Percentiles rank a stretch among this genome's conserved stretches.
phyloP scores from a whole-genome alignment of 345 rosid genomes.

The Eucalyptus viminalis region DNA sequence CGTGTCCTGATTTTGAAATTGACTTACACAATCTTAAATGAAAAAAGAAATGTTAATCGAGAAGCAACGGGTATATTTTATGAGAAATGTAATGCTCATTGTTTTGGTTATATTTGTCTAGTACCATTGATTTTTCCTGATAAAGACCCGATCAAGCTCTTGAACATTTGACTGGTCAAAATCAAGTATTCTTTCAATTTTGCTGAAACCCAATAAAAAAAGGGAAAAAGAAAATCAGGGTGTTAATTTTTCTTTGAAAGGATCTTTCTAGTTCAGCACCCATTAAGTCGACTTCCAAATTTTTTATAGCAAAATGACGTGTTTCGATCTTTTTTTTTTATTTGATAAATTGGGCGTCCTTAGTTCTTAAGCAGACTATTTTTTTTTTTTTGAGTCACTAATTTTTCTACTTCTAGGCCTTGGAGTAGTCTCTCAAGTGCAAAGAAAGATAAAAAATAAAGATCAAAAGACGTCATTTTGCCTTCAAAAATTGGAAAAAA shows the following conservation, averaged over 20 bases:
- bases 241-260: neutral
- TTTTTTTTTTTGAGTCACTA: neutral
- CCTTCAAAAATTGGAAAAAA: neutral
- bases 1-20: rapidly evolving
- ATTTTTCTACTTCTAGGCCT: neutral
- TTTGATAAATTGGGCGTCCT: neutral
- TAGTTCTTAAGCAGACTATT: neutral
- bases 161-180: neutral
- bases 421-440: neutral
- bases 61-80: rapidly evolving
- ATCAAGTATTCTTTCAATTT: neutral
- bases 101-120: neutral
- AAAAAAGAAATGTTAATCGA: neutral
- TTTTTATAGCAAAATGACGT: neutral
- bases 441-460: neutral
- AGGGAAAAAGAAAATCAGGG: neutral
- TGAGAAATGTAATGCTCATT: neutral
- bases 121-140: neutral
- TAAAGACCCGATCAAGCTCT: neutral
- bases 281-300: neutral
- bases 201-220: neutral
- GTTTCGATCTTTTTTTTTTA: neutral
- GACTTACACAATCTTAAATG: neutral
- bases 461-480: too few species aligned
- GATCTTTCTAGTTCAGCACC: neutral